Percentiles rank a stretch among this genome's conserved stretches.
These are phyloP conservation scores for Rosa multiflora DNA, from an alignment of 306 rosid genomes.

Conservation along the genomic window DNA sequence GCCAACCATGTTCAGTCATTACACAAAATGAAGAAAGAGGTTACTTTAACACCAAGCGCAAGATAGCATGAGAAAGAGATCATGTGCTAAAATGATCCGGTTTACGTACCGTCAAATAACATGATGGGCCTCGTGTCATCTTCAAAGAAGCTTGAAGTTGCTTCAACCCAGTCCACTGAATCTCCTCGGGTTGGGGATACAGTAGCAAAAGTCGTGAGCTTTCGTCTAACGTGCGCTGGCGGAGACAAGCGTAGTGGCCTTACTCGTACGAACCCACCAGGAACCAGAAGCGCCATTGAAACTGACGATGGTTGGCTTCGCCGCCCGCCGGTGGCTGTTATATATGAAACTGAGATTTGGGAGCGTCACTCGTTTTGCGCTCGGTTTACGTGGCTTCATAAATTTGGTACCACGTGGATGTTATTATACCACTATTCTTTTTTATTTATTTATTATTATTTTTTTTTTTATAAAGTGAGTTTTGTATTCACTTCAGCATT, in stretches of 20 bases:
- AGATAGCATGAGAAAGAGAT: not conserved
- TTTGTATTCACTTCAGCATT: too few relatives aligned
- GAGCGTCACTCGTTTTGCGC: not conserved
- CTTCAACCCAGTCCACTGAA: constrained; percentile 53
- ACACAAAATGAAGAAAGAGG: not conserved
- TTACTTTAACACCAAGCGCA: not conserved
- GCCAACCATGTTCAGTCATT: not conserved
- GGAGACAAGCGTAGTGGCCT: constrained; percentile 11
- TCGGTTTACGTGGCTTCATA: constrained; percentile 6
- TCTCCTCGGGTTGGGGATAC: constrained; percentile 43
- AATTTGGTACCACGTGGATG: constrained; percentile 4
- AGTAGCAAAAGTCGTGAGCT: constrained; percentile 41
- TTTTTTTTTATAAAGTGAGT: not conserved
- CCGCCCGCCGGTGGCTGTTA: not conserved
- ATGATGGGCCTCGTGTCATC: constrained; percentile 84
- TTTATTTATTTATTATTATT: not conserved
- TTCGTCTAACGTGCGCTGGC: constrained; percentile 26
- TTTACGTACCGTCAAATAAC: constrained; percentile 73
- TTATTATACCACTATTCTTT: not conserved
- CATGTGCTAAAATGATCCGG: not conserved
- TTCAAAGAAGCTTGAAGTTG: constrained; percentile 73
- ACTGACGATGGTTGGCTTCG: not conserved
- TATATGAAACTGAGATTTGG: not conserved
- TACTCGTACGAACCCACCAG: constrained; percentile 32
- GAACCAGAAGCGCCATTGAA: constrained; percentile 61